Evolutionary conservation across 306 rosid species (phyloP), one percentile per base, ranked within the genome.

Genomic region (Pyrus bretschneideri): DNA sequence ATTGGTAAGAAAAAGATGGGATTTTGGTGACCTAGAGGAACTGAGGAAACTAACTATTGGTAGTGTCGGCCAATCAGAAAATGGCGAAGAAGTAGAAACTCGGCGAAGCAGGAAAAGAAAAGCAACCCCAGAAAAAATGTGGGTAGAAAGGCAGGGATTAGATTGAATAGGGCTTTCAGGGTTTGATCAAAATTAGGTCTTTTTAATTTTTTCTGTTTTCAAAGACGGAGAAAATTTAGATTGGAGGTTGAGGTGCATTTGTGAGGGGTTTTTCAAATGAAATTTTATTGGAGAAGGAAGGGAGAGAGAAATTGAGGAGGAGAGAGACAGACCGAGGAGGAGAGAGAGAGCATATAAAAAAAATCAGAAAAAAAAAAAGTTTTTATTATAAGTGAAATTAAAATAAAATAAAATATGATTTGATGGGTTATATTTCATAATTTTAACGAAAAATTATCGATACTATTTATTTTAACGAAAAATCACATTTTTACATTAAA

Each of bases 141-240:
- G 80, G 79, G 76, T 69, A 54, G 58, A 58, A 69, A 70, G 72
- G 21, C 60, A 74, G 79, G 79, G 83, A 85, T 76, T 72, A 51
- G 82, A 78, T 81, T 73, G 63, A 18, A 72, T 42, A 78, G 71
- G 57, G 9, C 55, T 5, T 79, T 45, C 79, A 86, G 85, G 74
- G 22, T 82, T 70, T 70, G 93, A 91, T 93, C 87, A 88, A 81
- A 84, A 74, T 72, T 83, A 83, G 86, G 78, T 82, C 74, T 81
- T 84, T 76, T 11, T 13, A 38, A 38, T 12, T 5, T 85, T 15
- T 51, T 51, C 18, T 15, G 55, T 35, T 35, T 68, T 68, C 45
- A 49, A 72, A 68, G n/a, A 52, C 27, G 76, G 51, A 71, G 64
- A 76, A 74, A 79, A 72, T 27, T 76, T 72, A 65, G 82, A 79